phyloP scores from a whole-genome alignment of 2,329 filamentous ascomycete genomes.

The Diaporthe citriasiana region DNA sequence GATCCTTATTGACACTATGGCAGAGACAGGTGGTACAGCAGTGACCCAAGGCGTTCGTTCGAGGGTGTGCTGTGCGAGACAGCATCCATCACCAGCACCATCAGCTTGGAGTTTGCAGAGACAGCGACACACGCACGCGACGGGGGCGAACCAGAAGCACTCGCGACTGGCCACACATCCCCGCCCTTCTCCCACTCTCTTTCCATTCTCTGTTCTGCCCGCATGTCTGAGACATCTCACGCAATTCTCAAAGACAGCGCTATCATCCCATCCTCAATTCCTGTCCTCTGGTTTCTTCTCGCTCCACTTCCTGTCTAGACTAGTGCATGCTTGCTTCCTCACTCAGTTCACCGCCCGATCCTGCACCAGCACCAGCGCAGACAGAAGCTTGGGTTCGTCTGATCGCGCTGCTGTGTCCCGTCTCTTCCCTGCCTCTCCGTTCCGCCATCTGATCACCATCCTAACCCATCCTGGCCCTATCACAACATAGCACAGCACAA shows the following conservation, averaged over 20 bases:
- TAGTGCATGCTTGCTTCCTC: background rate
- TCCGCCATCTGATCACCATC: background rate
- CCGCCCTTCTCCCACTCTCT: background rate
- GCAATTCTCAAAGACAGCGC: conserved; percentile 25
- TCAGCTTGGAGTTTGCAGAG: background rate
- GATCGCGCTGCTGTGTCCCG: conserved; percentile 29
- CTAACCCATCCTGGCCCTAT: background rate
- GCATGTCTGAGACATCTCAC: conserved; percentile 26
- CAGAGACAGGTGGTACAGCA: background rate
- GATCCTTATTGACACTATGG: background rate
- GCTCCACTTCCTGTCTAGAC: background rate
- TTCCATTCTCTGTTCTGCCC: background rate
- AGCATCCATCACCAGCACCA: background rate
- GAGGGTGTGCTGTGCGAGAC: background rate
- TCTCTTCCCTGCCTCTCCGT: conserved; percentile 15
- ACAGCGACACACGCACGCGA: background rate
- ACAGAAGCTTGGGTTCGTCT: conserved; percentile 8
- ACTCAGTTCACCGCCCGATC: conserved; percentile 5
- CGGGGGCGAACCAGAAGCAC: background rate
- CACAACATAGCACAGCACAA: conserved; percentile 5
- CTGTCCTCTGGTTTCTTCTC: background rate
- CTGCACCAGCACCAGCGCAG: background rate
- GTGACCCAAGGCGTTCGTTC: too few relatives aligned
- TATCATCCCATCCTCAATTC: background rate
- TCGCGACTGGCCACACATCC: background rate